Evolutionary conservation across 2,329 filamentous ascomycete species (phyloP), one percentile per base, ranked within the genome.

Genomic region (Monosporascus sp.): DNA sequence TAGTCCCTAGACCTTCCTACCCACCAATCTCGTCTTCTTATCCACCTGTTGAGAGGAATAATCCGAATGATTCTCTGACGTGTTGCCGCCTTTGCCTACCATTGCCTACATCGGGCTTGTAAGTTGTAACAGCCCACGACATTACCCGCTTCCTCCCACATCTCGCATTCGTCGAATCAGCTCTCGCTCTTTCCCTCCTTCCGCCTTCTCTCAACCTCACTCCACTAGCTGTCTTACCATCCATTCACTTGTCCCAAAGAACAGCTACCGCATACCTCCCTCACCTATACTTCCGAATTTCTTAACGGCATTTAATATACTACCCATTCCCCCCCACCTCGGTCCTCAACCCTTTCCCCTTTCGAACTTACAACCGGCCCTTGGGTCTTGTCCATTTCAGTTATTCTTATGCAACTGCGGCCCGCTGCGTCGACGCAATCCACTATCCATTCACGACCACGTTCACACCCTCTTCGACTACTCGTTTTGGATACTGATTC

Each of bases 311-410:
- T 66, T 66, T 66, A 63, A 67, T 66, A 64, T 59, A 58, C 56
- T 53, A 55, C 54, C 53, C 55, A 63, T 70, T 66, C 63, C 60
- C 60, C 65, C 72, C 69, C 68, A 70, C 70, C 68, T 69, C 72
- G 66, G 67, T 75, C 72, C 73, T 74, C 75, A 68, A 67, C 64
- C 64, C 72, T 67, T 64, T 66, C 69, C 69, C 70, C 69, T 70
- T 70, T 70, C 70, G 68, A 70, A 67, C 72, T 74, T 71, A 73
- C 73, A 69, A 70, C 65, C 63, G 70, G 65, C 59, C 60, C 60
- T 68, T 65, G 69, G 68, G 67, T 71, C 69, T 67, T 65, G 61
- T 61, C 59, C 61, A 65, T 56, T 52, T 54, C 47, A 58, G 44
- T 55, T 64, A 62, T 65, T 63, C 66, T 65, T 66, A 66, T 65